phyloP scores from a whole-genome alignment of 257 asterid genomes.

The Solanum sitiens region DNA sequence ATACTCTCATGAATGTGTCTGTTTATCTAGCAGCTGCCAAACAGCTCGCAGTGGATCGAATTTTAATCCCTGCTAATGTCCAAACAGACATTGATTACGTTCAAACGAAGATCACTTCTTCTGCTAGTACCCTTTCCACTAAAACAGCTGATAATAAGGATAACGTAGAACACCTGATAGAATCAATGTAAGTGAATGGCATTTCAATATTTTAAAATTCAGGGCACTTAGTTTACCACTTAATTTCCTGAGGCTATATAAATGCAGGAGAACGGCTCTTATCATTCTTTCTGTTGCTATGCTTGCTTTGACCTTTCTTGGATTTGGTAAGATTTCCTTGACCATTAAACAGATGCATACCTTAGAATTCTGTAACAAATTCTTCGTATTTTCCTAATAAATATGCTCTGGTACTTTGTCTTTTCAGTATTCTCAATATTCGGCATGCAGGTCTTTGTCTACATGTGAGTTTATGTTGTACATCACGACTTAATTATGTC shows the following conservation, averaged over 20 bases:
- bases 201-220: background rate
- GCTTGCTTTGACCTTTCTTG: slow-evolving; percentile 72
- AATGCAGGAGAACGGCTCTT: slow-evolving; percentile 78
- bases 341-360: background rate
- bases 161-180: slow-evolving; percentile 36
- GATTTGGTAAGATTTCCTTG: slow-evolving; percentile 45
- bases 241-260: background rate
- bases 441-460: slow-evolving; percentile 19
- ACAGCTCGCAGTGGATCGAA: slow-evolving; percentile 38
- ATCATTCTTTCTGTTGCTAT: slow-evolving; percentile 72
- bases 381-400: background rate
- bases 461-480: slow-evolving; percentile 10
- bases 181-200: slow-evolving; percentile 42
- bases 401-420: background rate
- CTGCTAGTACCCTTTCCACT: slow-evolving; percentile 52
- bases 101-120: slow-evolving; percentile 52
- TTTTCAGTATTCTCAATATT: slow-evolving; percentile 24
- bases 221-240: background rate
- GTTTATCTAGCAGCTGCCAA: slow-evolving; percentile 17
- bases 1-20: slow-evolving; percentile 12
- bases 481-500: background rate
- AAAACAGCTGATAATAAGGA: slow-evolving; percentile 44
- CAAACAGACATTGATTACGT: slow-evolving; percentile 61
- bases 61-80: slow-evolving; percentile 50
- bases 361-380: background rate